Conservation (phyloP, 139 green algal species). For the Marvania coccoides region DNA sequence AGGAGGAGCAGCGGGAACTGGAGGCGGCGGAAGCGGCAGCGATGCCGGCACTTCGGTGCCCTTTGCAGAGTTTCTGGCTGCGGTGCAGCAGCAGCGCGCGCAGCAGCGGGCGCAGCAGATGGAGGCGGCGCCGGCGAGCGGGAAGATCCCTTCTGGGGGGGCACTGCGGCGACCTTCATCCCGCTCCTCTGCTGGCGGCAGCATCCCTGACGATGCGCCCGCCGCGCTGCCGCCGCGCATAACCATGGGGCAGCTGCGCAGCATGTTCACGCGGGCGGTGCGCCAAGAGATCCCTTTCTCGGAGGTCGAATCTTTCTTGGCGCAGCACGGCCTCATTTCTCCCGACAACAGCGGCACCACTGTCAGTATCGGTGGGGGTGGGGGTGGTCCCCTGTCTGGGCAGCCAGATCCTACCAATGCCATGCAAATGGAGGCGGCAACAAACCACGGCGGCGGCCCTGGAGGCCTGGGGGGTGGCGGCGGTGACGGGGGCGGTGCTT, state of each 20-base stretch:
- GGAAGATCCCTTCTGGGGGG: not conserved
- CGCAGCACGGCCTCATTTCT: conserved; percentile 17
- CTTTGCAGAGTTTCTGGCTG: not conserved
- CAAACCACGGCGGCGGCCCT: not conserved
- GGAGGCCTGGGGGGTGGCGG: not conserved
- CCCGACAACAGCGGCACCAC: not conserved
- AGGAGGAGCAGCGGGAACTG: not conserved
- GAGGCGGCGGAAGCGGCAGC: not conserved
- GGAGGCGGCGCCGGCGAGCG: not conserved
- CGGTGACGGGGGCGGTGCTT: not conserved
- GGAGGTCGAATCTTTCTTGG: conserved; percentile 13
- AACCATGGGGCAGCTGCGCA: conserved; percentile 18
- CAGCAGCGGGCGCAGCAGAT: not conserved
- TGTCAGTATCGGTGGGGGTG: not conserved
- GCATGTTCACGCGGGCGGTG: conserved; percentile 12
- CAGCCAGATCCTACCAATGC: not conserved
- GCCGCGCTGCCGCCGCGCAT: not conserved
- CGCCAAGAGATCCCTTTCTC: conserved; percentile 19
- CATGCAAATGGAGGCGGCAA: not conserved
- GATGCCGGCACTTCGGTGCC: not conserved
- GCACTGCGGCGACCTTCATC: not conserved
- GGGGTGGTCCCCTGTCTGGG: not conserved
- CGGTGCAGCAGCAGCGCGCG: not conserved
- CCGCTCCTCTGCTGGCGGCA: not conserved
- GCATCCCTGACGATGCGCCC: conserved; percentile 1